These are phyloP conservation scores for Zopfia rhizophila DNA, from an alignment of 2,329 filamentous ascomycete genomes.

Conservation along the genomic window DNA sequence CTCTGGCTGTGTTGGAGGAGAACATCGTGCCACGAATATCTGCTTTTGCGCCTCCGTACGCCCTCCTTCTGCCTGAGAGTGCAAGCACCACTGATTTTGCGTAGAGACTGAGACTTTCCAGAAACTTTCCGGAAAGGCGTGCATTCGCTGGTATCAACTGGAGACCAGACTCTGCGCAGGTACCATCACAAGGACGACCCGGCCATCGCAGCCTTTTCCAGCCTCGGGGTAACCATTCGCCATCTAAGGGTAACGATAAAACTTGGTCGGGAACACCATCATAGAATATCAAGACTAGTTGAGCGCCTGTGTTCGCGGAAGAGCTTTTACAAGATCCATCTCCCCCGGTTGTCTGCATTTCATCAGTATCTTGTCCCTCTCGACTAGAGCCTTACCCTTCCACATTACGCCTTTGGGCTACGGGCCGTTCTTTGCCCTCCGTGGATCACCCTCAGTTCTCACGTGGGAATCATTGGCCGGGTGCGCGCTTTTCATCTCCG, in stretches of 20 bases:
- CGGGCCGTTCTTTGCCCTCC: constrained; percentile 53
- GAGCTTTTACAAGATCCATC: constrained; percentile 44
- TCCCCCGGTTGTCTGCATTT: constrained; percentile 43
- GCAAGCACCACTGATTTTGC: constrained; percentile 51
- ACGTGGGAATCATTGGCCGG: constrained; percentile 62
- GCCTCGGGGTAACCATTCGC: constrained; percentile 39
- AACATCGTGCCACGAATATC: constrained; percentile 49
- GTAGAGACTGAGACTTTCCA: constrained; percentile 54
- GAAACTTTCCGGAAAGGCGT: constrained; percentile 55
- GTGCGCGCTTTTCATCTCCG: constrained; percentile 49
- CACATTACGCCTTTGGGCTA: constrained; percentile 43
- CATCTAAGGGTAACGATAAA: constrained; percentile 39
- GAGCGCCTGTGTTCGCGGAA: constrained; percentile 39
- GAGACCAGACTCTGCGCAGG: constrained; percentile 47
- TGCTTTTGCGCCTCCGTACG: constrained; percentile 53
- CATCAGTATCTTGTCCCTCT: constrained; percentile 47
- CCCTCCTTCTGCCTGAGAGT: constrained; percentile 51
- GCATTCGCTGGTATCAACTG: constrained; percentile 57
- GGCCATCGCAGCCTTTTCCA: constrained; percentile 35
- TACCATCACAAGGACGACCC: constrained; percentile 46
- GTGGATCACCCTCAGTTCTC: constrained; percentile 61
- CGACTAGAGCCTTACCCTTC: constrained; percentile 37
- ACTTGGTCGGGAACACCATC: constrained; percentile 43
- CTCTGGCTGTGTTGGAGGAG: constrained; percentile 45
- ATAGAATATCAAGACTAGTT: constrained; percentile 38